Percentiles rank a stretch among this genome's conserved stretches.
phyloP scores from a whole-genome alignment of 306 rosid species.

The Vigna nakashimae region DNA sequence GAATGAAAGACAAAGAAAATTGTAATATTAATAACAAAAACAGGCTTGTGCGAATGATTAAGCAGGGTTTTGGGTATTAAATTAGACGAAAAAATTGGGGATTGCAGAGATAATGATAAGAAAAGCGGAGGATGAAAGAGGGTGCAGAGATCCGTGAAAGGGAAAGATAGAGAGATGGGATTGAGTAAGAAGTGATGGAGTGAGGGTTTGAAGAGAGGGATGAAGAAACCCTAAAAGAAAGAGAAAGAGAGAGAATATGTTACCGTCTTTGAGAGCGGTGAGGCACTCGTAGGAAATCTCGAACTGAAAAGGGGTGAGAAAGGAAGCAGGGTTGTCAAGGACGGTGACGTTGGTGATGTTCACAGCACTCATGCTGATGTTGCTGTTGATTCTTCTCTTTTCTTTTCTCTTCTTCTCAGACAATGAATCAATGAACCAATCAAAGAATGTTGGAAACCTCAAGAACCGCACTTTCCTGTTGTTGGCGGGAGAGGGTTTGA shows the following conservation, averaged over 20 bases:
- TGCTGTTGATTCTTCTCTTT: no score
- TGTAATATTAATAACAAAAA: background rate
- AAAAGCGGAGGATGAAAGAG: background rate
- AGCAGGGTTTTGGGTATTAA: background rate
- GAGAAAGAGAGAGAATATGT: background rate
- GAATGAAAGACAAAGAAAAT: background rate
- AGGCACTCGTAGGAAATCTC: constrained; percentile 92
- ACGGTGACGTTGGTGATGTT: constrained; percentile 91
- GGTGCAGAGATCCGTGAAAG: background rate
- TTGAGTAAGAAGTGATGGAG: background rate
- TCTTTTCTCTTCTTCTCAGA: no score
- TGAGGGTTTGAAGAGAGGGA: background rate
- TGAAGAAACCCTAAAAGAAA: background rate
- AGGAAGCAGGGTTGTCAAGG: constrained; percentile 80
- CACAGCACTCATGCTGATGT: constrained; percentile 67
- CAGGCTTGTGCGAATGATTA: background rate
- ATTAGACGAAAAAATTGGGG: background rate
- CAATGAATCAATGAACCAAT: no score
- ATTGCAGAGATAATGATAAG: background rate
- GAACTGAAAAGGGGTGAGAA: constrained; percentile 82
- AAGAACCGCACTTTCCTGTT: background rate
- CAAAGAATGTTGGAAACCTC: background rate
- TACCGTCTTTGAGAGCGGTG: constrained; percentile 78
- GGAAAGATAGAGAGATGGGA: no score
- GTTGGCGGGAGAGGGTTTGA: constrained; percentile 36